These are phyloP conservation scores for Babesia ovis DNA, from an alignment of 169 alveolate species.

Conservation along the genomic window DNA sequence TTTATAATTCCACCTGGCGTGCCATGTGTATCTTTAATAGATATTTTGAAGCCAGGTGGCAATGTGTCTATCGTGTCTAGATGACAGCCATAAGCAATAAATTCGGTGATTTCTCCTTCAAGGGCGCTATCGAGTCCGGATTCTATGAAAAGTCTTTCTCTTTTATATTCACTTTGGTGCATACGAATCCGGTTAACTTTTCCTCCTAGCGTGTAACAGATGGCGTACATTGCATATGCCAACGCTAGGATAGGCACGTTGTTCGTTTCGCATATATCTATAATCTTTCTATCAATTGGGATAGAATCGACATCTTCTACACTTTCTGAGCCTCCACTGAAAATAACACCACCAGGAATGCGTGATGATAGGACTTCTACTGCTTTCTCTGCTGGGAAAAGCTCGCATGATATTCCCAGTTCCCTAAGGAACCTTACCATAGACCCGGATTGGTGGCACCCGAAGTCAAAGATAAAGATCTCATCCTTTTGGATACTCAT, in stretches of 20 bases:
- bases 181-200: conserved; percentile 50
- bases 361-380: conserved; percentile 45
- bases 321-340: conserved; percentile 75
- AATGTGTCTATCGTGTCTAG: conserved; percentile 59
- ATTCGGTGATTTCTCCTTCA: conserved; percentile 44
- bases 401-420: conserved; percentile 70
- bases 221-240: conserved; percentile 74
- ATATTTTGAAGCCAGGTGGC: conserved; percentile 68
- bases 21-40: conserved; percentile 59
- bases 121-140: conserved; percentile 41
- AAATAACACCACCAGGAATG: conserved; percentile 72
- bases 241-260: conserved; percentile 73
- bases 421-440: conserved; percentile 69
- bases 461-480: conserved; percentile 72
- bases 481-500: conserved; percentile 19
- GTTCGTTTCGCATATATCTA: conserved; percentile 52
- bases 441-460: conserved; percentile 72
- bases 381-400: conserved; percentile 61
- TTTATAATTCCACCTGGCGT: conserved; percentile 56
- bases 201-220: conserved; percentile 66
- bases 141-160: conserved; percentile 23
- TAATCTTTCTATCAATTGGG: conserved; percentile 49
- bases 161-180: conserved; percentile 65
- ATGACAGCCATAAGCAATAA: conserved; percentile 67
- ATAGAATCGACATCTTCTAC: conserved; percentile 65